Conservation (phyloP, 2,329 filamentous ascomycete genomes). For the Ophiocordyceps australis region DNA sequence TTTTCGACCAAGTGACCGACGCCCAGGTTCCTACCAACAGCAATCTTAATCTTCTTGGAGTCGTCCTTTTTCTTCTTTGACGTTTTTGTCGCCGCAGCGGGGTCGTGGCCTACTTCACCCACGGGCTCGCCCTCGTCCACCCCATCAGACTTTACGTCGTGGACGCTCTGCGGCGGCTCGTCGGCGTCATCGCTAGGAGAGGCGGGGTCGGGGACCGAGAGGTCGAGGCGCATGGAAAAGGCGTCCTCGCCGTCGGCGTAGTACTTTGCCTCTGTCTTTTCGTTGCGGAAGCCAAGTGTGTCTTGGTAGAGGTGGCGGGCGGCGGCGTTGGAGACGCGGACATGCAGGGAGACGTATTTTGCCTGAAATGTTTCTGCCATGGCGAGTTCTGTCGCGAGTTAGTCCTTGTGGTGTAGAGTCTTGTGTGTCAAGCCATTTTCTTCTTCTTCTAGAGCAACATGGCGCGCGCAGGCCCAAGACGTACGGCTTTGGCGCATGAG, state of each 20-base stretch:
- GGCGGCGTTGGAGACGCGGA: conserved; percentile 82
- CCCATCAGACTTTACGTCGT: conserved; percentile 15
- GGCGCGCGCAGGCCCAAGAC: conserved; percentile 15
- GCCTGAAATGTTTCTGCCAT: conserved; percentile 94
- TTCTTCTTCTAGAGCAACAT: too few relatives aligned
- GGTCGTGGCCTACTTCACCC: conserved; percentile 42
- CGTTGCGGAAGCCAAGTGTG: conserved; percentile 75
- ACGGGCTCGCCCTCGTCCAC: conserved; percentile 53
- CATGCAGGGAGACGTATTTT: conserved; percentile 87
- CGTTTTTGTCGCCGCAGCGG: too few relatives aligned
- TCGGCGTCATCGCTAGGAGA: conserved; percentile 20
- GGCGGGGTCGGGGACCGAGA: conserved; percentile 39
- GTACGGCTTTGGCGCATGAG: conserved; percentile 89
- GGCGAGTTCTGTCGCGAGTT: conserved; percentile 49
- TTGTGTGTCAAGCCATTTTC: too few relatives aligned
- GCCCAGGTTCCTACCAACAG: conserved; percentile 63
- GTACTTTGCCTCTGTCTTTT: conserved; percentile 77
- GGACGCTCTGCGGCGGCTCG: conserved; percentile 7
- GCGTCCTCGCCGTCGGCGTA: conserved; percentile 97
- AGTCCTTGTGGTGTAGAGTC: too few relatives aligned
- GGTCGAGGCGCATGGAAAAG: conserved; percentile 80
- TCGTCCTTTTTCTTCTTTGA: conserved; percentile 10
- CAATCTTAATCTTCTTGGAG: conserved; percentile 62
- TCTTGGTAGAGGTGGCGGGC: conserved; percentile 85
- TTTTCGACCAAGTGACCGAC: conserved; percentile 64